Percentiles rank a stretch among this genome's conserved stretches.
phyloP scores from a whole-genome alignment of 768 basidiomycete genomes.

The Lentinula edodes region DNA sequence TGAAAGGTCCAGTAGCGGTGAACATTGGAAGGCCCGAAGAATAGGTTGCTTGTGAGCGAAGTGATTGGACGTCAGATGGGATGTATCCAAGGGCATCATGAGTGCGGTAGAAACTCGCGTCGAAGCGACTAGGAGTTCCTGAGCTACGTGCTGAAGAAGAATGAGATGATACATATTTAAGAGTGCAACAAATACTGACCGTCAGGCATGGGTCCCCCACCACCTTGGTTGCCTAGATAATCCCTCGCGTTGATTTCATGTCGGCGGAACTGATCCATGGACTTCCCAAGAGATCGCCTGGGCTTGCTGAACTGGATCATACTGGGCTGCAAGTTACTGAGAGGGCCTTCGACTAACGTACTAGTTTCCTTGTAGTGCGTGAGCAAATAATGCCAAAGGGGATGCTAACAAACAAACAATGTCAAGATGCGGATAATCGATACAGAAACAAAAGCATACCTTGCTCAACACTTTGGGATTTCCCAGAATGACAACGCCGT shows the following conservation, averaged over 20 bases:
- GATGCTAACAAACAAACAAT: conserved; percentile 59
- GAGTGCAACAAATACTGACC: conserved; percentile 16
- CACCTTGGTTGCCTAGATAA: conserved; percentile 40
- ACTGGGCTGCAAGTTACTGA: conserved; percentile 93
- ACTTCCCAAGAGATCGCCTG: conserved; percentile 79
- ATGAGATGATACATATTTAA: neutral
- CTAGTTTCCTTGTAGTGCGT: conserved; percentile 98
- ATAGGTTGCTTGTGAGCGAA: conserved; percentile 95
- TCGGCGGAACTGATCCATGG: conserved; percentile 89
- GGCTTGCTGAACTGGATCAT: conserved; percentile 99
- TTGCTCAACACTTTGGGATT: conserved; percentile 99
- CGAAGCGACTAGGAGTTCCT: conserved; percentile 92
- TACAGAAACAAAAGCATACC: conserved; percentile 38
- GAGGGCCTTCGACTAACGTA: conserved; percentile 91
- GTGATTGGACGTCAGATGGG: conserved; percentile 91
- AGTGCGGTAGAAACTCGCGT: conserved; percentile 91
- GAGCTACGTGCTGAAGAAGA: conserved; percentile 40
- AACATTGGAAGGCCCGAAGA: conserved; percentile 90
- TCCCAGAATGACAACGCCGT: conserved; percentile 98
- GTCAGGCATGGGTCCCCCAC: conserved; percentile 37
- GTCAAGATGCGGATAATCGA: neutral
- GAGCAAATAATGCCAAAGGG: conserved; percentile 95
- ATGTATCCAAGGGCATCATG: conserved; percentile 94
- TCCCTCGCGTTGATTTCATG: conserved; percentile 92
- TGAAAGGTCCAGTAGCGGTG: conserved; percentile 58